A percentile compares a stretch with the other conserved stretches of the same genome.
Conservation (phyloP, 2,329 filamentous ascomycete genomes). For the Paracamarosporium sp. region DNA sequence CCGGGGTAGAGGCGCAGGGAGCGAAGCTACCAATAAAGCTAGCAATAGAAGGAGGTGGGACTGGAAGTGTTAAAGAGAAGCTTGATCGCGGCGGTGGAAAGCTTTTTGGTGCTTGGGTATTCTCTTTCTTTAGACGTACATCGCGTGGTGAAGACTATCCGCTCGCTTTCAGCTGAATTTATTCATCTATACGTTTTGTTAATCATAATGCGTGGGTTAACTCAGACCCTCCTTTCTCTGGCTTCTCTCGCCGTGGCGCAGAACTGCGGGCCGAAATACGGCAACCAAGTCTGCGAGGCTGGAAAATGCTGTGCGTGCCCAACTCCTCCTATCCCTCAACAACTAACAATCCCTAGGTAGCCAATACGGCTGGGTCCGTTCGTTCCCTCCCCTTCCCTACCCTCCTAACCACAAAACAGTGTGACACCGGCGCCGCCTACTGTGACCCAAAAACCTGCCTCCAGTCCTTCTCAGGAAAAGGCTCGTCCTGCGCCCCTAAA, state of each 20-base stretch:
- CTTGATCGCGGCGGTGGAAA: neutral
- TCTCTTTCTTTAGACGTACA: neutral
- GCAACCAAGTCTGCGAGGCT: slow-evolving; percentile 39
- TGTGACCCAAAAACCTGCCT: slow-evolving; percentile 46
- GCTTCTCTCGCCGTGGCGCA: slow-evolving; percentile 36
- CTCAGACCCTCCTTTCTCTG: slow-evolving; percentile 33
- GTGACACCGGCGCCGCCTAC: slow-evolving; percentile 41
- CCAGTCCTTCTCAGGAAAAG: slow-evolving; percentile 38
- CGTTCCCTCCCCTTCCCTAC: neutral
- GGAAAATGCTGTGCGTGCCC: slow-evolving; percentile 44
- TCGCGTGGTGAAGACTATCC: neutral
- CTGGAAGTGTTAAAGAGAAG: neutral
- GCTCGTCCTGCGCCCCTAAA: slow-evolving; percentile 41
- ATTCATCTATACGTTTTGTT: neutral
- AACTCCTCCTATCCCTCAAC: neutral
- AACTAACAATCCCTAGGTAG: slow-evolving; percentile 31
- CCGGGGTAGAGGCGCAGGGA: neutral
- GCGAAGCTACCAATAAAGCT: neutral
- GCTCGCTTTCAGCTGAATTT: neutral
- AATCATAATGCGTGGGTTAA: slow-evolving; percentile 40
- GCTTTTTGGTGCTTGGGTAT: neutral
- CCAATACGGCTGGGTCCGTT: slow-evolving; percentile 43
- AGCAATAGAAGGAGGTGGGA: neutral
- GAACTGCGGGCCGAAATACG: slow-evolving; percentile 45
- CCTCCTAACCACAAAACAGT: slow-evolving; percentile 25